Conservation (phyloP, 164 flowering plant genomes). For the Magnolia changhungtana region DNA sequence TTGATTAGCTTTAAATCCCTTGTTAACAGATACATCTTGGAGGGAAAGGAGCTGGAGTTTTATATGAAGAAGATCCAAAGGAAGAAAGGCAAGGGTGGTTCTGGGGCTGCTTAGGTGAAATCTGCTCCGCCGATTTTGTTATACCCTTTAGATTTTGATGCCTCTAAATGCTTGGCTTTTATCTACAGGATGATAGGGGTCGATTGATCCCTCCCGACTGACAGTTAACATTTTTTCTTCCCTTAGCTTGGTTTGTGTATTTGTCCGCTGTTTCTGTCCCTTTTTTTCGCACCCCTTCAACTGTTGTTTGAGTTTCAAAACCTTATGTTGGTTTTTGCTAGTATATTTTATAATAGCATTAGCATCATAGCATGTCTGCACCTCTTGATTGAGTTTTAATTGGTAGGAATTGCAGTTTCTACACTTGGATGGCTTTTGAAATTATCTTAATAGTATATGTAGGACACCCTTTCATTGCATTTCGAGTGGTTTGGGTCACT, state of each 20-base stretch:
- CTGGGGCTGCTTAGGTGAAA: slow-evolving; percentile 10
- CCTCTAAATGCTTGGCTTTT: background rate
- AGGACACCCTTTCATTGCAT: too few species aligned
- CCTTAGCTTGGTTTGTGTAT: background rate
- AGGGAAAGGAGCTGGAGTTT: slow-evolving; percentile 22
- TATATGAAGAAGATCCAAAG: slow-evolving; percentile 21
- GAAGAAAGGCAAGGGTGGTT: slow-evolving; percentile 22
- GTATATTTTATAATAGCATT: too few species aligned
- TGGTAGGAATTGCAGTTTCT: too few species aligned
- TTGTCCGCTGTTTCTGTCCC: background rate
- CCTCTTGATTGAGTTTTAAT: too few species aligned
- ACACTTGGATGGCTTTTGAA: too few species aligned
- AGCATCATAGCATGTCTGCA: too few species aligned
- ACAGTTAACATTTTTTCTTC: background rate
- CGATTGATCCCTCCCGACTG: background rate
- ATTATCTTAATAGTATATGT: too few species aligned
- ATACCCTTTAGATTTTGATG: background rate
- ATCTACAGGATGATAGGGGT: background rate
- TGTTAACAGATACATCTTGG: slow-evolving; percentile 16
- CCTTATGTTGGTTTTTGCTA: too few species aligned
- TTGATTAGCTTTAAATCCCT: background rate
- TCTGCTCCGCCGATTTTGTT: background rate
- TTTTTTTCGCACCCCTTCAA: too few species aligned
- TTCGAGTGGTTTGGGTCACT: too few species aligned
- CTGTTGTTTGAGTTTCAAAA: too few species aligned